Conservation (phyloP, 768 basidiomycete genomes). For the Russula sp. region DNA sequence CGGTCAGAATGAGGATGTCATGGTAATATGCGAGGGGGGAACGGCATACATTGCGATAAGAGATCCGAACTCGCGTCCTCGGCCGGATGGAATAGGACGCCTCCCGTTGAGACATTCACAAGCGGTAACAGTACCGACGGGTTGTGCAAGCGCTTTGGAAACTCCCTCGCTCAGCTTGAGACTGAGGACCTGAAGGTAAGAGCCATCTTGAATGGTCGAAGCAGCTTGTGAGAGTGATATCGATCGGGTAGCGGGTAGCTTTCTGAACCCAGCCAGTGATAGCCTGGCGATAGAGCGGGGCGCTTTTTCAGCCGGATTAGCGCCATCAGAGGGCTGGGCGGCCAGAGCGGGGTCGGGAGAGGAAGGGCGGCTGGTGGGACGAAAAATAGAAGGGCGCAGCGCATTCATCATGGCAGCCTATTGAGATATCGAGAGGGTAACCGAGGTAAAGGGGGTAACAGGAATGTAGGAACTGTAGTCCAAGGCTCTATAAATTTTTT, state of each 20-base stretch:
- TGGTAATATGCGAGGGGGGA: not conserved
- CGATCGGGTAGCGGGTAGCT: conserved; percentile 49
- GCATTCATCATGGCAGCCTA: conserved; percentile 52
- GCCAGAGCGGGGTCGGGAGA: conserved; percentile 51
- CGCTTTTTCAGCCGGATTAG: conserved; percentile 43
- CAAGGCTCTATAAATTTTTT: conserved; percentile 23
- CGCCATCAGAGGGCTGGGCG: conserved; percentile 39
- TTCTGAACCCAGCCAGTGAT: conserved; percentile 57
- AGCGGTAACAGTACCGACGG: conserved; percentile 49
- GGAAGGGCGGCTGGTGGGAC: conserved; percentile 58
- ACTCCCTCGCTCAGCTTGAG: conserved; percentile 80
- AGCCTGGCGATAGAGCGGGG: conserved; percentile 56
- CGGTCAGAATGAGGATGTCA: conserved; percentile 5
- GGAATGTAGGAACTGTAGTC: conserved; percentile 24
- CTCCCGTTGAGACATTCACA: conserved; percentile 61
- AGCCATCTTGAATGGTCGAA: conserved; percentile 68
- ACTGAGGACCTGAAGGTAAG: conserved; percentile 72
- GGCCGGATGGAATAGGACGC: conserved; percentile 69
- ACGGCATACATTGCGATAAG: conserved; percentile 66
- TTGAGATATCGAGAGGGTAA: conserved; percentile 24
- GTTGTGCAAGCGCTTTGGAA: conserved; percentile 68
- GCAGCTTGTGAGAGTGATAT: conserved; percentile 37
- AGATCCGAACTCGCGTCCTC: conserved; percentile 62
- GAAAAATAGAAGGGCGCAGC: conserved; percentile 65
- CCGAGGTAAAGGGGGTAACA: conserved; percentile 31